A percentile compares a stretch with the other conserved stretches of the same genome.
These are phyloP conservation scores for Gossypium trilobum DNA, from an alignment of 441 rosid genomes.

Conservation along the genomic window DNA sequence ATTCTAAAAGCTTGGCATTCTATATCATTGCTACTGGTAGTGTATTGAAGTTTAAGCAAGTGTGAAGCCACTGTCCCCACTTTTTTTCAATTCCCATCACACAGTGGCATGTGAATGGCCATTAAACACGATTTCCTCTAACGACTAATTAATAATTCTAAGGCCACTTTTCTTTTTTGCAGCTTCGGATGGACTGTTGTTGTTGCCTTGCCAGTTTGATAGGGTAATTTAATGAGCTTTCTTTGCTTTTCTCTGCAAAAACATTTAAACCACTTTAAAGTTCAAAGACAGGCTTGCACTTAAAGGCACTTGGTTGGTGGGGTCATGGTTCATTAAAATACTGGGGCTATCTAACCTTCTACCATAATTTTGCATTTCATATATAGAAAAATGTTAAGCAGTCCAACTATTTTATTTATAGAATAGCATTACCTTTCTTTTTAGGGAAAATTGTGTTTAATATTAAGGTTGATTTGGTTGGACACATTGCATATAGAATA, in stretches of 20 bases:
- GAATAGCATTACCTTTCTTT: no score
- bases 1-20: conserved; percentile 5
- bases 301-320: not conserved
- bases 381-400: no score
- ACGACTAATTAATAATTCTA: not conserved
- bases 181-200: not conserved
- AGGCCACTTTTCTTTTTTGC: not conserved
- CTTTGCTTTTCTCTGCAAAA: not conserved
- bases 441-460: not conserved
- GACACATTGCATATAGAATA: no score
- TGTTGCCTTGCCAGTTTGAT: not conserved
- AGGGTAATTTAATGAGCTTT: not conserved
- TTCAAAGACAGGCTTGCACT: not conserved
- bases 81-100: not conserved
- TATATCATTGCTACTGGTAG: conserved; percentile 12
- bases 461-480: no score
- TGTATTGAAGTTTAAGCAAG: not conserved
- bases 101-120: not conserved
- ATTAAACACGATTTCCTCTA: not conserved
- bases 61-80: not conserved
- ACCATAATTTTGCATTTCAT: not conserved
- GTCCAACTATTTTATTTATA: no score
- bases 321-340: not conserved
- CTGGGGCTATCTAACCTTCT: not conserved
- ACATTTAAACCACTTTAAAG: not conserved